Evolutionary conservation across 2,329 filamentous ascomycete species (phyloP).

Genomic region (Penicillium occitanis): DNA sequence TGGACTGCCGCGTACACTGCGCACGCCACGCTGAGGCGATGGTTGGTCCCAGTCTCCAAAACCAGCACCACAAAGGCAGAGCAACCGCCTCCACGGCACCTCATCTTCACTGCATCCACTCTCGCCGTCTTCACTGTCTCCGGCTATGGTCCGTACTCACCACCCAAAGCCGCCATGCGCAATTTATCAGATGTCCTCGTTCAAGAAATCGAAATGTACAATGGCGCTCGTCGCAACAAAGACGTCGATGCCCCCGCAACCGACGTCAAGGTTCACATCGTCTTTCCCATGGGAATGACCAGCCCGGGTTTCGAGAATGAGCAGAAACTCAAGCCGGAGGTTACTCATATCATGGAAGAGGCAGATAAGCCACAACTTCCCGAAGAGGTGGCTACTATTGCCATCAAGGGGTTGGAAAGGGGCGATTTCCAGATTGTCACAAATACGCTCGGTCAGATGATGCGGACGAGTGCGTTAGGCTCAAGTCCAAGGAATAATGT

Average conservation of each 20-base stretch:
- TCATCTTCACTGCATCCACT: constrained; percentile 83
- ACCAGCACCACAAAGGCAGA: constrained; percentile 29
- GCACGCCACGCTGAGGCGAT: constrained; percentile 72
- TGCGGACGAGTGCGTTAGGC: constrained; percentile 62
- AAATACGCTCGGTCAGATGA: constrained; percentile 67
- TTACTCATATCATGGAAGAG: constrained; percentile 78
- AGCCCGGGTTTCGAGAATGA: constrained; percentile 74
- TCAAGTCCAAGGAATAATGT: constrained; percentile 55
- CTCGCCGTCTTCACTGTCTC: constrained; percentile 72
- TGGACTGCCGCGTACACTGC: constrained; percentile 84
- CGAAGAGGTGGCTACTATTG: constrained; percentile 69
- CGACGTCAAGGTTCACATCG: constrained; percentile 74
- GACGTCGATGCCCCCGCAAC: constrained; percentile 52
- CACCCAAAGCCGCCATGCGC: constrained; percentile 81
- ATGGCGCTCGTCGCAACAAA: constrained; percentile 55
- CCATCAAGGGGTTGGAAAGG: constrained; percentile 72
- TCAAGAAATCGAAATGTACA: constrained; percentile 84
- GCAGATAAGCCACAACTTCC: constrained; percentile 77
- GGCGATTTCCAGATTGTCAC: constrained; percentile 80
- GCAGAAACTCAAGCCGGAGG: constrained; percentile 72
- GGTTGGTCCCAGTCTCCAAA: constrained; percentile 56
- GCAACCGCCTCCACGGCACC: constrained; percentile 57
- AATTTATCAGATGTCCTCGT: constrained; percentile 78
- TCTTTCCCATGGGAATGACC: constrained; percentile 81
- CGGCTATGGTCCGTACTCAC: constrained; percentile 81